Base-by-base conservation (phyloP, 2,329 filamentous ascomycete species). In the Colletotrichum filicis region DNA sequence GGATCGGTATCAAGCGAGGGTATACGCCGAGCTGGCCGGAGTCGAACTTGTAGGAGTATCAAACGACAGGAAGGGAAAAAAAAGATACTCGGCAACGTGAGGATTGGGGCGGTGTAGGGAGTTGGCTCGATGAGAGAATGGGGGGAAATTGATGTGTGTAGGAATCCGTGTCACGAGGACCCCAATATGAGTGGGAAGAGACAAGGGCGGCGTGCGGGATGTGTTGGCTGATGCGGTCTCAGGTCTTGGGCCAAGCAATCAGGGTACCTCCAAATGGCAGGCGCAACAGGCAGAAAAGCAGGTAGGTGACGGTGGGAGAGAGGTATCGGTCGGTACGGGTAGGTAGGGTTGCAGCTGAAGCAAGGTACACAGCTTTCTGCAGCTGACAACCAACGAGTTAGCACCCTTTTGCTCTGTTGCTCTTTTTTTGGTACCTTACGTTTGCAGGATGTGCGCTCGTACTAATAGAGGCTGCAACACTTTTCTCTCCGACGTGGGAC, bases 151-250 rank as follows among this genome's bases (percentile, higher is more conserved):
- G 46, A 49, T 30, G 37, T 37, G 71, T 71, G 59, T 56, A 30
- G 61, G 71, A 66, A 57, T 22, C 12, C 1, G 67, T 65, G 71
- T 73, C 71, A 73, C 71, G 60, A 73, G 71, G 71, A 46, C 66
- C 53, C 66, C 30, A 64, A 59, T 37, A 19, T 30, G 32, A 56
- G 42, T 32, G 46, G 66, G 35, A 68, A 66, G 66, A 66, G 66
- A 73, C 71, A 65, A 70, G 71, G 71, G 71, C 66, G 66, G 35
- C 53, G 60, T 35, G 60, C 37, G 60, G 71, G 71, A 71, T 61
- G 53, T 59, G 53, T 59, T 64, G 71, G 71, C 66, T 49, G 71
- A 70, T 59, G 59, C 55, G 55, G 60, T 70, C 70, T 73, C 70
- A 52, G 68, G 46, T 59, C 46, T 66, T 59, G 35, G 37, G 37